These are phyloP conservation scores for Chlamydomonas sp. DNA, from an alignment of 139 green algal species.

Conservation along the genomic window DNA sequence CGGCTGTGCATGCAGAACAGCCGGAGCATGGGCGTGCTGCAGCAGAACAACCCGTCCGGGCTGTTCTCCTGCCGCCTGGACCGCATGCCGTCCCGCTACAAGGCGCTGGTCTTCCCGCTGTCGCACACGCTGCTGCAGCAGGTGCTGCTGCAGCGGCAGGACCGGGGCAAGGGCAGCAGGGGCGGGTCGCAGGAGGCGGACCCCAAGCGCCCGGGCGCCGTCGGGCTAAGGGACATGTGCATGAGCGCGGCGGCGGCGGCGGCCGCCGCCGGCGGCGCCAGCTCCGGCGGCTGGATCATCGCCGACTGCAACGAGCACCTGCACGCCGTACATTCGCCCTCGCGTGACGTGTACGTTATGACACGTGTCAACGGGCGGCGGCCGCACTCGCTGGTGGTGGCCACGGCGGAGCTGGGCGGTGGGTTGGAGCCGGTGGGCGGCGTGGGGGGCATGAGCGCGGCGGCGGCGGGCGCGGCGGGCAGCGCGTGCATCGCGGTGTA, in stretches of 20 bases:
- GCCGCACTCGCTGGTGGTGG: slow-evolving; percentile 23
- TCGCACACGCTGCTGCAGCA: slow-evolving; percentile 35
- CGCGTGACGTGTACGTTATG: slow-evolving; percentile 35
- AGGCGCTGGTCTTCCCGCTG: slow-evolving; percentile 30
- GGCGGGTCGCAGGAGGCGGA: neutral
- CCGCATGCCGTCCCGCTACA: slow-evolving; percentile 27
- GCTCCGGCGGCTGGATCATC: slow-evolving; percentile 20
- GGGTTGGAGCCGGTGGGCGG: neutral
- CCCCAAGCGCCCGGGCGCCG: neutral
- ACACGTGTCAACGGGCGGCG: slow-evolving; percentile 24
- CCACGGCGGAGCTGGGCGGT: neutral
- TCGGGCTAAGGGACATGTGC: slow-evolving; percentile 8
- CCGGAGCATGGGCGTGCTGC: slow-evolving; percentile 25
- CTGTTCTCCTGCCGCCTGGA: slow-evolving; percentile 31
- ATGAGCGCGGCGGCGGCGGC: slow-evolving; percentile 5
- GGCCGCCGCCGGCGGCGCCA: slow-evolving; percentile 10
- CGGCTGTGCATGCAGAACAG: slow-evolving; percentile 13
- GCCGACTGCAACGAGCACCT: slow-evolving; percentile 39
- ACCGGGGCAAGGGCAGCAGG: slow-evolving; percentile 7
- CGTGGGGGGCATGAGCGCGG: neutral
- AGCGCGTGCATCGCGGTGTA: slow-evolving; percentile 16
- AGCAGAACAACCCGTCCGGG: slow-evolving; percentile 14
- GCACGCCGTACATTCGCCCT: slow-evolving; percentile 31
- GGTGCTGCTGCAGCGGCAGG: slow-evolving; percentile 26
- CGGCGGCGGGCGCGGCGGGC: neutral